A percentile compares a stretch with the other conserved stretches of the same genome.
Conservation (phyloP, 169 alveolate species). For the Plasmodium vivax region DNA sequence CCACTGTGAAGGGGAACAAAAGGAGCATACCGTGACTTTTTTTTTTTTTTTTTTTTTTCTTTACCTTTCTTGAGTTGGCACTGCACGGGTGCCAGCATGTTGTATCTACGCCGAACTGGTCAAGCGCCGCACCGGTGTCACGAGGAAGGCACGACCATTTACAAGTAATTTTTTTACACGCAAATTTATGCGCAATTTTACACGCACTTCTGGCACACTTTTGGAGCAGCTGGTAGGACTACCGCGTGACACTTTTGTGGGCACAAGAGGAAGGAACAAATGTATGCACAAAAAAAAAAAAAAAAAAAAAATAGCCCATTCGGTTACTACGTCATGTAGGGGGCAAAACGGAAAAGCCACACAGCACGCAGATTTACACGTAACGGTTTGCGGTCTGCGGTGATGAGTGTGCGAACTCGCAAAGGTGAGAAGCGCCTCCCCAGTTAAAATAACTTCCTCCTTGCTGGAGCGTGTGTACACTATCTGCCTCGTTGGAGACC, state of each 20-base stretch:
- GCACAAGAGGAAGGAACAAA: neutral
- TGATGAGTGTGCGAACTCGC: neutral
- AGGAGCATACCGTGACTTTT: neutral
- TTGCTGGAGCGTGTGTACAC: neutral
- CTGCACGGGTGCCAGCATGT: neutral
- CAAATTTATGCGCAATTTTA: neutral
- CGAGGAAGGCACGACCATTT: neutral
- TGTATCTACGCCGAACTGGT: neutral
- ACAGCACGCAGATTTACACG: neutral
- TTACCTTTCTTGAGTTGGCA: neutral
- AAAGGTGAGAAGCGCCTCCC: neutral
- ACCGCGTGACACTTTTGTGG: neutral
- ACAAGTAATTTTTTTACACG: neutral
- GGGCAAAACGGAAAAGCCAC: neutral
- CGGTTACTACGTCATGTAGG: neutral
- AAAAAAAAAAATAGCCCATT: neutral
- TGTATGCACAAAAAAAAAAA: neutral
- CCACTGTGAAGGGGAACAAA: neutral
- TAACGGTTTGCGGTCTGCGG: neutral
- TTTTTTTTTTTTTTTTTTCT: neutral
- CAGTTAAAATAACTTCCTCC: neutral
- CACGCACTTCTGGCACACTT: neutral
- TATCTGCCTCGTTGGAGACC: neutral
- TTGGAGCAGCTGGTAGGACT: neutral
- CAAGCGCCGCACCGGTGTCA: neutral